Evolutionary conservation across 805 yeast genomes (phyloP).

Genomic region (Scheffersomyces amazonensis): DNA sequence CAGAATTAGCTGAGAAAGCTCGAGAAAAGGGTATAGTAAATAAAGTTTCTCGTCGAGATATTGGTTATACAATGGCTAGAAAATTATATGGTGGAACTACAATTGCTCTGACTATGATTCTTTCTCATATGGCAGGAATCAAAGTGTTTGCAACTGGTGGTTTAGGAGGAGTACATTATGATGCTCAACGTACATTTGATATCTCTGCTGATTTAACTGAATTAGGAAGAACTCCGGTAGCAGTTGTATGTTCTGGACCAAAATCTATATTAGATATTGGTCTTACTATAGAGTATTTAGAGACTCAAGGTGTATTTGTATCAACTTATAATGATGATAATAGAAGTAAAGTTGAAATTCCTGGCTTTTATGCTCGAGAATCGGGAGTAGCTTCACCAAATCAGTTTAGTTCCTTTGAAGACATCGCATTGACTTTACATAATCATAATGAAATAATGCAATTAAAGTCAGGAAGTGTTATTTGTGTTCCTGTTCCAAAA

Average conservation of each 20-base stretch:
- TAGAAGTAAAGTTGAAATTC: constrained; percentile 40
- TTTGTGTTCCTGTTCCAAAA: constrained; percentile 81
- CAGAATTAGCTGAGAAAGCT: constrained; percentile 41
- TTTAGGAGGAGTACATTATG: constrained; percentile 85
- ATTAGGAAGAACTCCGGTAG: constrained; percentile 75
- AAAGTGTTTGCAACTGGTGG: constrained; percentile 92
- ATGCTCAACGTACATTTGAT: constrained; percentile 73
- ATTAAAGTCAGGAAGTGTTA: constrained; percentile 64
- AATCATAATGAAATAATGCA: constrained; percentile 42
- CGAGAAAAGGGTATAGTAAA: constrained; percentile 24
- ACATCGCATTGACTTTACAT: constrained; percentile 64
- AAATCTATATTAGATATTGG: constrained; percentile 80
- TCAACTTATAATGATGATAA: constrained; percentile 54
- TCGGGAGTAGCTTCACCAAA: constrained; percentile 75
- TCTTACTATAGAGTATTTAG: constrained; percentile 80
- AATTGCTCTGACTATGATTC: constrained; percentile 83
- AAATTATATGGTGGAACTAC: constrained; percentile 83
- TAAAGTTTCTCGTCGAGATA: constrained; percentile 80
- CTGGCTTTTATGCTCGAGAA: constrained; percentile 79
- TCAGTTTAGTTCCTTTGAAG: constrained; percentile 46
- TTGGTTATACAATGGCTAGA: constrained; percentile 65
- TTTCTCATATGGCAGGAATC: constrained; percentile 73
- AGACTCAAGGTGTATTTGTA: constrained; percentile 88
- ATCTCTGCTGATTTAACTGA: constrained; percentile 87
- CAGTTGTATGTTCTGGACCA: constrained; percentile 93